A percentile compares a stretch with the other conserved stretches of the same genome.
Conservation (phyloP, 371 early-diverging fungal species). For the Entomophthora muscae region DNA sequence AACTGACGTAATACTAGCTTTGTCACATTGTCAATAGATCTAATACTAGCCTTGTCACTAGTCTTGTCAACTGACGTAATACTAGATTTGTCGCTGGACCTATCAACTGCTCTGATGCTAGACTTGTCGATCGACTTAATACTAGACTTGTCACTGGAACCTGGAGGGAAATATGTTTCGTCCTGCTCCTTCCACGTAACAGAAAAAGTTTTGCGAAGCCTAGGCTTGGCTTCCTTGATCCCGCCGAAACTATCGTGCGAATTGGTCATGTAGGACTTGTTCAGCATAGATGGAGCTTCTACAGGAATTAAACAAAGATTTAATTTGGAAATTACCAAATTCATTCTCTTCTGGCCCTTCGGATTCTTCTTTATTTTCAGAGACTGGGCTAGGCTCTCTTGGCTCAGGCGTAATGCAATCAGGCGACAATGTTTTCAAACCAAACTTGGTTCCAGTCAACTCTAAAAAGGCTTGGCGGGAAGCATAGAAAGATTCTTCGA, state of each 20-base stretch:
- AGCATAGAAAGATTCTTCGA: neutral
- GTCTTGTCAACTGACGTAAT: too few relatives aligned
- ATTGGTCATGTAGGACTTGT: neutral
- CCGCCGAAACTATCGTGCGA: neutral
- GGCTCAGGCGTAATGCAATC: neutral
- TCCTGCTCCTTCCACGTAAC: conserved; percentile 1
- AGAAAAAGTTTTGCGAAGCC: neutral
- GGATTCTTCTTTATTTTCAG: neutral
- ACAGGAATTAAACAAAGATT: neutral
- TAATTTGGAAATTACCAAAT: neutral
- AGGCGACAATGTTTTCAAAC: neutral
- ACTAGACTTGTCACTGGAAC: too few relatives aligned
- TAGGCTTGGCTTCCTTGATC: neutral
- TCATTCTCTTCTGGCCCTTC: conserved; percentile 7
- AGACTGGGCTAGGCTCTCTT: neutral
- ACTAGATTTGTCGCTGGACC: too few relatives aligned
- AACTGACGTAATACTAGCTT: too few relatives aligned
- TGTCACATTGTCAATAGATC: too few relatives aligned
- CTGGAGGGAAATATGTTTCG: too few relatives aligned
- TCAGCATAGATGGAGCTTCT: neutral
- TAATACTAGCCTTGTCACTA: too few relatives aligned
- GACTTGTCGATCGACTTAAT: too few relatives aligned
- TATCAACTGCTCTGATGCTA: too few relatives aligned
- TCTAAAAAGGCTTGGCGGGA: neutral
- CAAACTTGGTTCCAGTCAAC: neutral